Evolutionary conservation across 768 basidiomycete genomes (phyloP), one percentile per base, ranked within the genome.

Genomic region (Russula virescens): DNA sequence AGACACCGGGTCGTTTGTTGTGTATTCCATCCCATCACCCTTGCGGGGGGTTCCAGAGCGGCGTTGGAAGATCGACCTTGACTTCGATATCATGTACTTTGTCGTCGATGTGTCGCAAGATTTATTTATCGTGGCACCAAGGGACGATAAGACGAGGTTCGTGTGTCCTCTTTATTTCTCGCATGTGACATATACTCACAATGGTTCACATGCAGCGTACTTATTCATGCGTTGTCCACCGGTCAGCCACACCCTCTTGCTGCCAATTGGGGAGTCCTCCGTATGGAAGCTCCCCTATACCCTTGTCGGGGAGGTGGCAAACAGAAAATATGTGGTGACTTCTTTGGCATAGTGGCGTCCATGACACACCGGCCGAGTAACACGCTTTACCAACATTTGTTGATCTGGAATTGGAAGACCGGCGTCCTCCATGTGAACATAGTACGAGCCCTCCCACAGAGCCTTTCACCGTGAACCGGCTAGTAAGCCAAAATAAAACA

Each of bases 321-420:
- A 14, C 47, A 58, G 11, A 46, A 49, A 19, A 35, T 60, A 19
- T 16, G 42, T 21, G 59, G 59, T 14, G 59, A 60, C 31, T 60
- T 48, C 19, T 14, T 60, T 10, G 59, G 59, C 19, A 48, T 58
- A 31, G 38, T 58, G 8, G 53, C 51, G 1, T 21, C n/a, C 18
- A 11, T n/a, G n/a, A n/a, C n/a, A n/a, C n/a, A n/a, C n/a, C n/a
- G 26, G 10, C 13, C 18, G 2, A 25, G 23, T 9, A 16, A 13
- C n/a, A 31, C 5, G 31, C 16, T 4, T 5, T 40, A 45, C 26
- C 42, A 60, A 11, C 28, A 42, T 0, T 13, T 60, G 51, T 34
- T 48, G 3, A 60, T 60, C n/a, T 60, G 59, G 59, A 60, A 60
- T 42, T 60, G 59, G 59, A 60, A 60, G 50, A 60, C 59, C 0